phyloP scores from a whole-genome alignment of 108 stramenopile genomes.

The Skeletonema tropicum region DNA sequence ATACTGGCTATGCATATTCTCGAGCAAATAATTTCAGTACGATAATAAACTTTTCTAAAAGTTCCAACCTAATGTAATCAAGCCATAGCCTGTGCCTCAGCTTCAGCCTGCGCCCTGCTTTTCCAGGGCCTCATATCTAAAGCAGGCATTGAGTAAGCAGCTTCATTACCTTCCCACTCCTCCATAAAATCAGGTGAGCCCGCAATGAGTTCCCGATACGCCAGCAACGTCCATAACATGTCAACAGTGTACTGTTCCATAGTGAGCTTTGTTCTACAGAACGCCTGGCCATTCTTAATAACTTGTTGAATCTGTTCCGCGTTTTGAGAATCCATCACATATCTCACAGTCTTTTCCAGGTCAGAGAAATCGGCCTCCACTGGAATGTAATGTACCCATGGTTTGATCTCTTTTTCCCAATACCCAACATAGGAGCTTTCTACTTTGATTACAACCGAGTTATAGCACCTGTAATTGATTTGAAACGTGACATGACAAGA shows the following conservation, averaged over 20 bases:
- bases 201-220: slow-evolving; percentile 25
- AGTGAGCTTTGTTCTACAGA: slow-evolving; percentile 46
- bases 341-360: slow-evolving; percentile 33
- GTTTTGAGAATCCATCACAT: slow-evolving; percentile 33
- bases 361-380: slow-evolving; percentile 36
- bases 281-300: slow-evolving; percentile 41
- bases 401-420: slow-evolving; percentile 39
- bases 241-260: slow-evolving; percentile 34
- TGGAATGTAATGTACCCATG: slow-evolving; percentile 56
- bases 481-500: background rate
- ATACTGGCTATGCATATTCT: too few relatives aligned
- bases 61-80: background rate
- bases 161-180: slow-evolving; percentile 19
- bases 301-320: slow-evolving; percentile 29
- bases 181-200: slow-evolving; percentile 26
- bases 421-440: slow-evolving; percentile 48
- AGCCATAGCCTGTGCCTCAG: background rate
- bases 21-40: too few relatives aligned
- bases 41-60: too few relatives aligned
- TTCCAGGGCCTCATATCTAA: slow-evolving; percentile 27
- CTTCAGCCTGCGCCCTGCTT: background rate
- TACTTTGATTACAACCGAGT: slow-evolving; percentile 53
- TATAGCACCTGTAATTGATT: slow-evolving; percentile 30
- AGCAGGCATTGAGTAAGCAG: slow-evolving; percentile 29
- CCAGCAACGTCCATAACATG: slow-evolving; percentile 31